Percentiles rank a stretch among this genome's conserved stretches.
phyloP scores from a whole-genome alignment of 129 eudicot genomes.

The Oenanthe sinensis region DNA sequence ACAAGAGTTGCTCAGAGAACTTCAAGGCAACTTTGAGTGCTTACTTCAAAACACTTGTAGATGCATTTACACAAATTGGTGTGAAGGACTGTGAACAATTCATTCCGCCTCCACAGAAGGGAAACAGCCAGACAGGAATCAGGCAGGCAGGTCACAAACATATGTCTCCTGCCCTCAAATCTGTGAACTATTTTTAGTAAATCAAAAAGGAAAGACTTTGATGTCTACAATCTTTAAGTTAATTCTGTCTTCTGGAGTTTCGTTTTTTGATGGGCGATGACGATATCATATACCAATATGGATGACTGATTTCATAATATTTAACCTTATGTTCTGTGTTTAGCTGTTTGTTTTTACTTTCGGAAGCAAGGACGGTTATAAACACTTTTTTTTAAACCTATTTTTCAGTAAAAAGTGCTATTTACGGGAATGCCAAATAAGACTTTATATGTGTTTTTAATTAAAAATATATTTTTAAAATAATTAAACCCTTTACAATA shows the following conservation, averaged over 20 bases:
- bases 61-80: slow-evolving; percentile 48
- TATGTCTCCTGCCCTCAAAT: slow-evolving; percentile 12
- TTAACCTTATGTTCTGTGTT: neutral
- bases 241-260: neutral
- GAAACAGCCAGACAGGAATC: slow-evolving; percentile 14
- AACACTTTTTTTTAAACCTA: too few relatives aligned
- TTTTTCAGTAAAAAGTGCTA: too few relatives aligned
- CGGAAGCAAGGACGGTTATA: too few relatives aligned
- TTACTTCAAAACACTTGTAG: slow-evolving; percentile 33
- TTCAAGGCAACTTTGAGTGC: slow-evolving; percentile 36
- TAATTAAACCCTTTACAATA: too few relatives aligned
- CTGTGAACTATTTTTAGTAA: neutral
- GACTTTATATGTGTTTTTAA: too few relatives aligned
- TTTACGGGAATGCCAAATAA: too few relatives aligned
- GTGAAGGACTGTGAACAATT: slow-evolving; percentile 47
- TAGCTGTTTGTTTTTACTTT: neutral
- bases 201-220: neutral
- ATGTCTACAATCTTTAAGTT: neutral
- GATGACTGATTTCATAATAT: neutral
- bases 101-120: slow-evolving; percentile 28
- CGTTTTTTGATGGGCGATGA: neutral
- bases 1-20: slow-evolving; percentile 34
- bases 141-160: neutral
- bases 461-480: too few relatives aligned
- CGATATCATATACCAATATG: neutral